These are phyloP conservation scores for Candida broadrunensis DNA, from an alignment of 805 yeast species.

Conservation along the genomic window DNA sequence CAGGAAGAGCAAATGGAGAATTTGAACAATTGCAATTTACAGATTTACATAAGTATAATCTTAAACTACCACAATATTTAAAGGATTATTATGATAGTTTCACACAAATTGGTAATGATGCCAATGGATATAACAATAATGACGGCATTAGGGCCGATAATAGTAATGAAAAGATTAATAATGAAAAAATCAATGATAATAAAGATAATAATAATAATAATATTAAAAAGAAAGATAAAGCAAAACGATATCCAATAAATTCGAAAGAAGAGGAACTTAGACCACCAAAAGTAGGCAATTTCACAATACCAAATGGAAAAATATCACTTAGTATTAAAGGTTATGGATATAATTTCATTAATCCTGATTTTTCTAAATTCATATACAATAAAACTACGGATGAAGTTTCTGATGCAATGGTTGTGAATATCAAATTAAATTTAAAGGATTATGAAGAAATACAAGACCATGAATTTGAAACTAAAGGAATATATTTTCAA, in stretches of 20 bases:
- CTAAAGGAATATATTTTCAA: slow-evolving; percentile 66
- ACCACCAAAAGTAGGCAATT: slow-evolving; percentile 21
- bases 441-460: slow-evolving; percentile 46
- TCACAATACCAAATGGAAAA: slow-evolving; percentile 24
- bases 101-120: slow-evolving; percentile 10
- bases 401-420: slow-evolving; percentile 28
- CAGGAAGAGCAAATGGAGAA: slow-evolving; percentile 34
- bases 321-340: slow-evolving; percentile 20
- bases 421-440: slow-evolving; percentile 25
- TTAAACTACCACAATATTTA: slow-evolving; percentile 28
- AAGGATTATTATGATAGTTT: slow-evolving; percentile 25
- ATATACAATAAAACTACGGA: slow-evolving; percentile 9
- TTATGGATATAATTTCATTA: slow-evolving; percentile 20
- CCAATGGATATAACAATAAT: slow-evolving; percentile 13
- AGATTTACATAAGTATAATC: slow-evolving; percentile 11
- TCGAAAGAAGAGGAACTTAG: neutral
- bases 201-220: slow-evolving; percentile 13
- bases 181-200: slow-evolving; percentile 26
- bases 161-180: slow-evolving; percentile 13
- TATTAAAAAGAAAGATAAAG: neutral
- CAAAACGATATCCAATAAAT: no score
- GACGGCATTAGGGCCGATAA: slow-evolving; percentile 22
- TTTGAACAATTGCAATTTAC: slow-evolving; percentile 13
- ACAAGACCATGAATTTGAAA: slow-evolving; percentile 46
- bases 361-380: slow-evolving; percentile 13